These are phyloP conservation scores for Candida incommunis DNA, from an alignment of 805 yeast species.

Conservation along the genomic window DNA sequence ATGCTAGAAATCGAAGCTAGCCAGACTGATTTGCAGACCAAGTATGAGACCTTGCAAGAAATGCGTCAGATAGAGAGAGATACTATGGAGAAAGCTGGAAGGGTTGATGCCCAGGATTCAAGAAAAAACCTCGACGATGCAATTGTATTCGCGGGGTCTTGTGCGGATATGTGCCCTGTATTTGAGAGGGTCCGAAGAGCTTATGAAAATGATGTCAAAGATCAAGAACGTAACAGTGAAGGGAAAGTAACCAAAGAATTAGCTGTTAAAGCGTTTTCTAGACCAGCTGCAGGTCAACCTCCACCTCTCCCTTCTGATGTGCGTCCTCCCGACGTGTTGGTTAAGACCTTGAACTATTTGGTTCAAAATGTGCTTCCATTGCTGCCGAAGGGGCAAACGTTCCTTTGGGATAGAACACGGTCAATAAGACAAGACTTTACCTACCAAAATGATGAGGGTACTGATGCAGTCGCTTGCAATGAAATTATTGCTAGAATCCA, in stretches of 20 bases:
- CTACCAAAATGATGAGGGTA: slow-evolving; percentile 84
- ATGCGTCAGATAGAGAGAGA: slow-evolving; percentile 63
- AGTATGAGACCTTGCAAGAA: slow-evolving; percentile 55
- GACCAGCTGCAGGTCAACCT: slow-evolving; percentile 98
- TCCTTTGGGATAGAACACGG: slow-evolving; percentile 94
- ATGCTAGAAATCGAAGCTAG: slow-evolving; percentile 33
- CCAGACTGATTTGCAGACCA: slow-evolving; percentile 45
- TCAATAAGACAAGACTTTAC: slow-evolving; percentile 96
- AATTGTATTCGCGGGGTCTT: slow-evolving; percentile 73
- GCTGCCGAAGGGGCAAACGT: slow-evolving; percentile 76
- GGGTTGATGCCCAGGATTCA: slow-evolving; percentile 78
- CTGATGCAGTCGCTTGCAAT: slow-evolving; percentile 86
- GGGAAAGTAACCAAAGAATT: slow-evolving; percentile 40
- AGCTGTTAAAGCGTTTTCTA: slow-evolving; percentile 83
- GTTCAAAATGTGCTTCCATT: slow-evolving; percentile 46
- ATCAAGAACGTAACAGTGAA: slow-evolving; percentile 57
- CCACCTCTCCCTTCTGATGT: slow-evolving; percentile 97
- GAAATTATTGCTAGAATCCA: slow-evolving; percentile 87
- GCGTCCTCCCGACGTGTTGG: slow-evolving; percentile 72
- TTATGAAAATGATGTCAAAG: slow-evolving; percentile 73
- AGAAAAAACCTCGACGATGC: slow-evolving; percentile 81
- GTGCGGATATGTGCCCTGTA: slow-evolving; percentile 88
- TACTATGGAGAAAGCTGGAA: slow-evolving; percentile 64
- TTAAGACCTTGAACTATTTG: slow-evolving; percentile 54
- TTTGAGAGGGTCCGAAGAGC: slow-evolving; percentile 83